Conservation (phyloP, 2,329 filamentous ascomycete genomes). For the Grosmannia clavigera region DNA sequence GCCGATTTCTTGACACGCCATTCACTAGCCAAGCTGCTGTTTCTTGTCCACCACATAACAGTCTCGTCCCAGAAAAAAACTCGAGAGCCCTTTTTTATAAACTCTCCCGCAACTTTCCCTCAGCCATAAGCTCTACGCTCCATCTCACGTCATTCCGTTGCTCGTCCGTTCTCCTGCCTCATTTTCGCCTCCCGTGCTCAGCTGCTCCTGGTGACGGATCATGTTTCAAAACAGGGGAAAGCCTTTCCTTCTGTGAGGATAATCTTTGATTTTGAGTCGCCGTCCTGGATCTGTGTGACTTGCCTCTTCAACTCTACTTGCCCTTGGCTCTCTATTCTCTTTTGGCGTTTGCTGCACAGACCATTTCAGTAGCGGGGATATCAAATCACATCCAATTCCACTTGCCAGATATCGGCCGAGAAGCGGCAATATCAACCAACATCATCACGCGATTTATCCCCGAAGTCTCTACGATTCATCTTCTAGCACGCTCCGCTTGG, state of each 20-base stretch:
- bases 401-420: background rate
- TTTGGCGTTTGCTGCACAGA: background rate
- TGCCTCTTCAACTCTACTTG: background rate
- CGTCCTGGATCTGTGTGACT: background rate
- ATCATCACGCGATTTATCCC: background rate
- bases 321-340: background rate
- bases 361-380: background rate
- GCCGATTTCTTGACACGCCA: background rate
- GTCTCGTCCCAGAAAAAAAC: background rate
- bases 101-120: background rate
- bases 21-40: background rate
- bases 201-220: constrained; percentile 3
- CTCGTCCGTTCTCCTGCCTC: background rate
- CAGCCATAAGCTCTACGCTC: background rate
- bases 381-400: background rate
- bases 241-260: background rate
- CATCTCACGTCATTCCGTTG: background rate
- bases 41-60: too few relatives aligned
- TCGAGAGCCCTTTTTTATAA: background rate
- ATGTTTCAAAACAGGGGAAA: constrained; percentile 5
- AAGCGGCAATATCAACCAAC: background rate
- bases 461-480: background rate
- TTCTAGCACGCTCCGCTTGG: too few relatives aligned
- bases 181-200: background rate
- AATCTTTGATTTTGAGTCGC: background rate